These are phyloP conservation scores for Willaertia magna DNA, from an alignment of 208 protist genomes.

Conservation along the genomic window DNA sequence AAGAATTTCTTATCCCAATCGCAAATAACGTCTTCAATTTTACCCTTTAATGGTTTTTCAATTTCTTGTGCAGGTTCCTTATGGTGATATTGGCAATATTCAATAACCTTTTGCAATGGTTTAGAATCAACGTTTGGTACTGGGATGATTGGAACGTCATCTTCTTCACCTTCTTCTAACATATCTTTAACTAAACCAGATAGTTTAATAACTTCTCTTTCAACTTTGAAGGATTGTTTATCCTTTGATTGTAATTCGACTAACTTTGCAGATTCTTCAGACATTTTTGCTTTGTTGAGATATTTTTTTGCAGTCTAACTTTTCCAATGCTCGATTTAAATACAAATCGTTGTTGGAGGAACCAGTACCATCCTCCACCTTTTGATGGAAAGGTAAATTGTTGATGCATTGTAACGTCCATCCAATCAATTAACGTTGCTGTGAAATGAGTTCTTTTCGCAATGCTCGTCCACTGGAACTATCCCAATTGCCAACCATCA, in stretches of 20 bases:
- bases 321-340: too few relatives aligned
- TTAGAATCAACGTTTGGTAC: slow-evolving; percentile 71
- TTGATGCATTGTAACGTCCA: too few relatives aligned
- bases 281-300: background rate
- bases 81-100: slow-evolving; percentile 81
- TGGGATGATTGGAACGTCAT: slow-evolving; percentile 59
- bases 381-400: too few relatives aligned
- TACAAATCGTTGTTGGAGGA: too few relatives aligned
- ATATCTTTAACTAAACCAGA: slow-evolving; percentile 70
- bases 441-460: too few relatives aligned
- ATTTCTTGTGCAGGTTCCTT: slow-evolving; percentile 54
- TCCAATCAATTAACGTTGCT: too few relatives aligned
- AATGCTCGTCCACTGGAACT: too few relatives aligned
- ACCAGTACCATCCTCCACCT: too few relatives aligned
- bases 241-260: slow-evolving; percentile 69
- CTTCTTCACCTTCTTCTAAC: slow-evolving; percentile 55
- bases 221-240: slow-evolving; percentile 52
- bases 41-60: slow-evolving; percentile 65
- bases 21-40: slow-evolving; percentile 61
- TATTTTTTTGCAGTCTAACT: too few relatives aligned
- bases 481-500: too few relatives aligned
- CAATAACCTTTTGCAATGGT: slow-evolving; percentile 66
- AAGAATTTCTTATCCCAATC: slow-evolving; percentile 59
- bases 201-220: slow-evolving; percentile 60
- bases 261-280: slow-evolving; percentile 59